phyloP scores from a whole-genome alignment of 1,139 yeast species.

The Hemisphaericaspora subhashii region DNA sequence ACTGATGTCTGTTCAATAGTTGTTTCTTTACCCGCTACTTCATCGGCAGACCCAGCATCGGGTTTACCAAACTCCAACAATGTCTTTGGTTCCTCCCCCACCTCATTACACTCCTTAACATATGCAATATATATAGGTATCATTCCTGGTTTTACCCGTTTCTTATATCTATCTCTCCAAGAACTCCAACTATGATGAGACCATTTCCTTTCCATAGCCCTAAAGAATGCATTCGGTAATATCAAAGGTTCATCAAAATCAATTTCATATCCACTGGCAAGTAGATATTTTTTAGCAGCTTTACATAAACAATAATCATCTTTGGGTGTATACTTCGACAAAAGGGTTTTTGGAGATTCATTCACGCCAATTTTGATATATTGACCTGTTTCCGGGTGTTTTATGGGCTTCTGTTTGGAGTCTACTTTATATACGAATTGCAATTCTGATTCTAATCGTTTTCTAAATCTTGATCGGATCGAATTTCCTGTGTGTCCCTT shows the following conservation, averaged over 20 bases:
- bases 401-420: slow-evolving; percentile 46
- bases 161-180: slow-evolving; percentile 78
- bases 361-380: slow-evolving; percentile 36
- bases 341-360: slow-evolving; percentile 55
- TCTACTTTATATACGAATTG: slow-evolving; percentile 63
- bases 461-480: slow-evolving; percentile 66
- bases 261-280: neutral
- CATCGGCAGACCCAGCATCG: too few species aligned
- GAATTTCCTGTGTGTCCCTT: slow-evolving; percentile 73
- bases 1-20: too few species aligned
- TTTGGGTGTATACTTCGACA: slow-evolving; percentile 62
- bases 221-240: slow-evolving; percentile 45
- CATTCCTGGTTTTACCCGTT: slow-evolving; percentile 61
- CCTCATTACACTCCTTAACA: slow-evolving; percentile 44
- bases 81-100: slow-evolving; percentile 35
- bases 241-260: slow-evolving; percentile 7
- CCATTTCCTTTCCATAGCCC: slow-evolving; percentile 39
- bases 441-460: slow-evolving; percentile 50
- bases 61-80: slow-evolving; percentile 7
- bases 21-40: too few species aligned
- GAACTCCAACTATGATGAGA: slow-evolving; percentile 63
- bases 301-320: slow-evolving; percentile 65
- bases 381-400: slow-evolving; percentile 46
- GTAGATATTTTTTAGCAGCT: slow-evolving; percentile 29
- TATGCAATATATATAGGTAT: slow-evolving; percentile 56